phyloP scores from a whole-genome alignment of 1,284 basidiomycete species.

The Cutaneotrichosporon cutaneum region DNA sequence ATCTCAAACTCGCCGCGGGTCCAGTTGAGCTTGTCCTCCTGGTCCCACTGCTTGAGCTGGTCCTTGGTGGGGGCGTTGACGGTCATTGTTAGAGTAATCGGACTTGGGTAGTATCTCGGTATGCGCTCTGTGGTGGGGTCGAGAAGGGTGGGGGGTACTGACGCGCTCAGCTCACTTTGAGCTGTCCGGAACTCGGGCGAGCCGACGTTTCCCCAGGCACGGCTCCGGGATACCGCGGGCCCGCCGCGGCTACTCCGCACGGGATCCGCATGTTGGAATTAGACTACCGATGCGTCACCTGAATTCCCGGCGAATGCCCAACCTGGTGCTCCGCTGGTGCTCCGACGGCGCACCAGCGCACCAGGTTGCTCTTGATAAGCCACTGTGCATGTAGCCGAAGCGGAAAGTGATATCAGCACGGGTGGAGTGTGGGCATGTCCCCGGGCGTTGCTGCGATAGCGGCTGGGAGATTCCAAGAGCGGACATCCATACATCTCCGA shows the following conservation, averaged over 20 bases:
- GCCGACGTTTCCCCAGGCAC: too few species aligned
- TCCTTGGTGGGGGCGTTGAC: slow-evolving; percentile 20
- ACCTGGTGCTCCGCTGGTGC: background rate
- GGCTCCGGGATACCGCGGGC: background rate
- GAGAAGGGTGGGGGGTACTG: background rate
- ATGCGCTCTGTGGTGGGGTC: too few species aligned
- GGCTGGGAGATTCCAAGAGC: background rate
- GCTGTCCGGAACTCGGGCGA: too few species aligned
- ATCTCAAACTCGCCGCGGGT: slow-evolving; percentile 52
- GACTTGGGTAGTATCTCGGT: slow-evolving; percentile 1
- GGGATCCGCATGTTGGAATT: background rate
- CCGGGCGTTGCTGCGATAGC: background rate
- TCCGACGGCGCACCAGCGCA: background rate
- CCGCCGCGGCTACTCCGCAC: background rate
- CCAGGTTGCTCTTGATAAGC: background rate
- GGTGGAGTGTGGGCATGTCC: background rate
- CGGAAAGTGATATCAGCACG: too few species aligned
- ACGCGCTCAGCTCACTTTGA: background rate
- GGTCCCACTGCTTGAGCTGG: slow-evolving; percentile 36
- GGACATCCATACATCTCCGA: too few species aligned
- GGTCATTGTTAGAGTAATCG: slow-evolving; percentile 3
- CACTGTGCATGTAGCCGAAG: background rate
- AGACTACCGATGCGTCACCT: background rate
- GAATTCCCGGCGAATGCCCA: too few species aligned
- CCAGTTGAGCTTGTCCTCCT: slow-evolving; percentile 49